Base-by-base conservation (phyloP, 148 eudicot species). In the Rhododendron vialii region DNA sequence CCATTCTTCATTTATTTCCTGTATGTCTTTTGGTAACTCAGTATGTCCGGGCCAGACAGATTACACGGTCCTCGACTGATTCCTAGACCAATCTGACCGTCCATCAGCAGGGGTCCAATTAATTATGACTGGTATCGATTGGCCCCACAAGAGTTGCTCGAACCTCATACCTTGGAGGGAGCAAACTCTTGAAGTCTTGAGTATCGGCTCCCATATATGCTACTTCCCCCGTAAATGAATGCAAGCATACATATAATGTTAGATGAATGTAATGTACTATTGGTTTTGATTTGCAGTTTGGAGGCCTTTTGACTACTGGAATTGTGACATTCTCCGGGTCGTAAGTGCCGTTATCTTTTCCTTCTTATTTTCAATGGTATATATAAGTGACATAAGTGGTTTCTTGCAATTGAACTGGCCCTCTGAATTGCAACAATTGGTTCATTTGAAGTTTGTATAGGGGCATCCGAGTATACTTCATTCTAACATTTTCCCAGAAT, bases 321-420 rank as follows among this genome's bases (percentile, higher is more conserved):
- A 93, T 96, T 57, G 20, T 96, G 67, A 94, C 92, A 26, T 96
- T 96, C 90, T 96, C 96, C 35, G 99, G 98, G 67, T 92, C 99
- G 99, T 96, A 94, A 96, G 99, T 94, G 41, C 81, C 48, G 18
- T 13, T 78, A 48, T 88, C 28, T 24, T 51, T 77, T 41, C 26
- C 30, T 86, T 75, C 33, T 77, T 61, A 15, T 48, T 75, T 4
- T 14, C 71, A 22, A 22, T n/a, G 47, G 22, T 51, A 7, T 6
- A 30, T 6, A 13, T 30, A 30, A 30, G 30, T 30, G 30, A 30
- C 0, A 30, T 30, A 30, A 4, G 41, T 50, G 35, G 20, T 36
- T 77, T 77, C 36, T 77, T 77, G 80, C 50, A 77, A 38, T 77
- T 77, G 50, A 30, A 41, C 24, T 41, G 80, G 18, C 30, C 7